Evolutionary conservation across 495 filamentous ascomycete genomes (phyloP).

Genomic region (Penicillium psychrofluorescens): DNA sequence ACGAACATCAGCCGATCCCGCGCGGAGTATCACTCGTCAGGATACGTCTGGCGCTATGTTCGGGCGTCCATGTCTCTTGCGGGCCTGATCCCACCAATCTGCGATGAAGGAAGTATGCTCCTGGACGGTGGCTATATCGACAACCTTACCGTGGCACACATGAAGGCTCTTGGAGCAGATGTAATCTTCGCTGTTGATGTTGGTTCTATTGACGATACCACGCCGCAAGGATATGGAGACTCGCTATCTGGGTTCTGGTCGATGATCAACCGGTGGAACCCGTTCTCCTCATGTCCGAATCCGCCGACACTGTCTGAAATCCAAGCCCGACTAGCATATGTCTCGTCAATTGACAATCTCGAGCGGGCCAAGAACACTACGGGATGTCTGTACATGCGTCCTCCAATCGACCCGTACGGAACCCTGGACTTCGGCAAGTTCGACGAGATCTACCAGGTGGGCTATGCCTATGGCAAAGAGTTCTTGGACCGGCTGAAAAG

Average conservation of each 20-base stretch:
- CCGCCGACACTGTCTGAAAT: conserved; percentile 95
- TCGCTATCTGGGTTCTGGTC: conserved; percentile 94
- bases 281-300: conserved; percentile 77
- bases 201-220: conserved; percentile 81
- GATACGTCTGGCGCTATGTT: conserved; percentile 95
- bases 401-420: conserved; percentile 86
- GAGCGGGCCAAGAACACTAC: conserved; percentile 83
- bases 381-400: conserved; percentile 91
- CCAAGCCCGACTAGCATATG: conserved; percentile 89
- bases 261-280: conserved; percentile 91
- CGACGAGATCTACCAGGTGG: conserved; percentile 89
- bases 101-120: conserved; percentile 93
- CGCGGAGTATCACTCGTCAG: conserved; percentile 84
- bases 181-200: conserved; percentile 96
- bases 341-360: conserved; percentile 84
- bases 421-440: conserved; percentile 96
- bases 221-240: conserved; percentile 86
- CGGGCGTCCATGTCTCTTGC: conserved; percentile 94
- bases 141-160: conserved; percentile 93
- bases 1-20: conserved; percentile 92
- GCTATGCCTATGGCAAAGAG: conserved; percentile 76
- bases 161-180: conserved; percentile 89
- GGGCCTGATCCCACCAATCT: conserved; percentile 84
- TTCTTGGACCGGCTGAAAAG: conserved; percentile 68
- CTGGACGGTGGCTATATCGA: conserved; percentile 96